These are phyloP conservation scores for Coniochaeta sp. DNA, from an alignment of 2,329 filamentous ascomycete genomes.

Conservation along the genomic window DNA sequence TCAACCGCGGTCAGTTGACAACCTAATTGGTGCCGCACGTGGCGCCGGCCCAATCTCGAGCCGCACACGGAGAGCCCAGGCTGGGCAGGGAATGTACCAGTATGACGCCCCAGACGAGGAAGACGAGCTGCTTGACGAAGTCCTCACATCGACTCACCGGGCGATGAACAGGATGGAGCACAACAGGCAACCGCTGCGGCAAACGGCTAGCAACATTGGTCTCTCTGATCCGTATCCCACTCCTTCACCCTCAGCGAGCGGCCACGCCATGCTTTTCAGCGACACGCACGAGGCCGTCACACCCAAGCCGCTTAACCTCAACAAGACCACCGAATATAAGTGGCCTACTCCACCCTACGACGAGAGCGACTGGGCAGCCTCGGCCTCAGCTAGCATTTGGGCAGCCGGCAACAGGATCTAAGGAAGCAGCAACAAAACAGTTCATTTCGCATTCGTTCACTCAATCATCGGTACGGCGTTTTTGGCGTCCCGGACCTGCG, in stretches of 20 bases:
- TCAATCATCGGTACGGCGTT: background rate
- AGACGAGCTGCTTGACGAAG: conserved; percentile 91
- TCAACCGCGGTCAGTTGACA: conserved; percentile 58
- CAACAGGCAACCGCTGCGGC: conserved; percentile 44
- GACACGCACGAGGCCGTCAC: conserved; percentile 54
- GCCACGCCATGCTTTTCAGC: conserved; percentile 69
- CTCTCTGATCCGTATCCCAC: conserved; percentile 58
- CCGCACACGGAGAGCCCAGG: conserved; percentile 72
- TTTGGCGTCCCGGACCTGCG: background rate
- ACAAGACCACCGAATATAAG: conserved; percentile 54
- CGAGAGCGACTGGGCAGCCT: conserved; percentile 83
- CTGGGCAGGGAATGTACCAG: conserved; percentile 67
- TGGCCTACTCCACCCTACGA: conserved; percentile 97
- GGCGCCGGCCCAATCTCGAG: conserved; percentile 60
- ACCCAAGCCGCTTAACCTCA: conserved; percentile 65
- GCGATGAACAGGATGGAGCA: conserved; percentile 66
- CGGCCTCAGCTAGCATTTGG: conserved; percentile 75
- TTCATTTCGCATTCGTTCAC: background rate
- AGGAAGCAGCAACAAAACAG: conserved; percentile 7
- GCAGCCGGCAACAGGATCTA: conserved; percentile 61
- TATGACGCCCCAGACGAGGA: conserved; percentile 97
- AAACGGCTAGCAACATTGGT: conserved; percentile 58
- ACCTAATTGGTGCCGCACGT: conserved; percentile 49
- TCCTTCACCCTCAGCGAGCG: conserved; percentile 72
- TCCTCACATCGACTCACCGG: conserved; percentile 67